Evolutionary conservation across 2,329 filamentous ascomycete genomes (phyloP), one percentile per base, ranked within the genome.

Genomic region (Meredithiella fracta): DNA sequence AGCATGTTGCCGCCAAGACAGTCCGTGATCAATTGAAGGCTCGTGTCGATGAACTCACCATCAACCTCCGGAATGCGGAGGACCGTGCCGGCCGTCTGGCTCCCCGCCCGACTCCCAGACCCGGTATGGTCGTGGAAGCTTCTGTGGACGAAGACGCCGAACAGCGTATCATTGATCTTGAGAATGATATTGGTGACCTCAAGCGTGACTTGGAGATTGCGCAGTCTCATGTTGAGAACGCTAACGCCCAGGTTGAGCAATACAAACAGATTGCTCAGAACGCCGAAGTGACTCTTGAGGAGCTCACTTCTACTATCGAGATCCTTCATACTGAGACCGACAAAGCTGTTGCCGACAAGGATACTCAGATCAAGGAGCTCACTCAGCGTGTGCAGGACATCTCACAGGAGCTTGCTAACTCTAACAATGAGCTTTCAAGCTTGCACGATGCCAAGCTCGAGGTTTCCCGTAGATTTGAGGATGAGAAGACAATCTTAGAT

Each of bases 271-370:
- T 97, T 62, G 89, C 88, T 62, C 87, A 94, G 67, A 76, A 80
- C 31, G 83, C 87, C 1, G 92, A 98, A 66, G 91, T 97, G 62
- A 85, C 90, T 53, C 75, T 97, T 15, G 79, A 88, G 61, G 86
- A 82, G 58, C 73, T 94, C 55, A 84, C 82, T 51, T 80, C 85
- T 37, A 85, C 88, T 0, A 83, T 92, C 59, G 90, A 95, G 50
- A 80, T 92, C 64, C 94, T 89, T 67, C 80, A 82, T n/a, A 80
- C 91, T 62, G 88, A 97, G 64, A 87, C 88, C 66, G 89, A 95
- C 62, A 70, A 73, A 11, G 70, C 85, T 14, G 71, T 94, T 11
- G 75, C 80, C 53, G 80, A 89, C 64, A 96, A 92, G 72, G 84
- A 94, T 59, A 73, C 73, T 6, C 85, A 79, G 64, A 85, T 96